Conservation (phyloP, 768 basidiomycete species). For the Lactarius quietus region DNA sequence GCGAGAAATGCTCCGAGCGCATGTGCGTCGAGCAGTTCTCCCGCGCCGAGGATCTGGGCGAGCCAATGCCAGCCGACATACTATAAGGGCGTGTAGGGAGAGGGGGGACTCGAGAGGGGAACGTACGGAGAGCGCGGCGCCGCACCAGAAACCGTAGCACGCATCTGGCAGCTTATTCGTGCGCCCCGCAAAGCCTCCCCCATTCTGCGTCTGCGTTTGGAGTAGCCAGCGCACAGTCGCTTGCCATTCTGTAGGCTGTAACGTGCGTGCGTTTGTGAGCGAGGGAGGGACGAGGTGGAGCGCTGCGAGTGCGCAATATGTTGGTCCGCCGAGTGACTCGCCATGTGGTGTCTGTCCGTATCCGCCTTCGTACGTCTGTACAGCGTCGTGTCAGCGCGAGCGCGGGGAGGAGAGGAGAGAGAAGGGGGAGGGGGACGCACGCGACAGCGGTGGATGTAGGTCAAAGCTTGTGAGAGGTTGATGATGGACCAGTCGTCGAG, state of each 20-base stretch:
- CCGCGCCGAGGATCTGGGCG: slow-evolving; percentile 65
- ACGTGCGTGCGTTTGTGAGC: neutral
- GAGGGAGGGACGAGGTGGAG: slow-evolving; percentile 55
- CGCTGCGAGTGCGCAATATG: slow-evolving; percentile 85
- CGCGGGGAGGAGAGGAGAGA: no score
- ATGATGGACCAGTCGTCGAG: slow-evolving; percentile 77
- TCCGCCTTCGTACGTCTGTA: slow-evolving; percentile 87
- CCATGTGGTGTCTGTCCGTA: slow-evolving; percentile 78
- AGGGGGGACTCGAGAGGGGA: no score
- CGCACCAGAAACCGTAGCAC: slow-evolving; percentile 97
- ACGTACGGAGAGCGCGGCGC: slow-evolving; percentile 67
- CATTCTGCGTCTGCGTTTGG: slow-evolving; percentile 57
- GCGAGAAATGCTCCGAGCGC: slow-evolving; percentile 63
- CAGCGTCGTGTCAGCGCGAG: no score
- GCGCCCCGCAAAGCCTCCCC: slow-evolving; percentile 84
- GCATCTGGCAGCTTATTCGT: slow-evolving; percentile 87
- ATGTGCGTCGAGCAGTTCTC: slow-evolving; percentile 51
- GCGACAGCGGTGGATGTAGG: slow-evolving; percentile 67
- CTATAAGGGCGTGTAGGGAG: no score
- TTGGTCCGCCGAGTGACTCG: slow-evolving; percentile 95
- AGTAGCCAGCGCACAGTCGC: slow-evolving; percentile 73
- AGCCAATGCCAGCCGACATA: no score
- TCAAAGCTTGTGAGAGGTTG: slow-evolving; percentile 54
- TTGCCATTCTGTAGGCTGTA: slow-evolving; percentile 40
- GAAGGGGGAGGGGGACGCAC: slow-evolving; percentile 42